Conservation (phyloP, 1,284 basidiomycete genomes). For the Mycena sp. region DNA sequence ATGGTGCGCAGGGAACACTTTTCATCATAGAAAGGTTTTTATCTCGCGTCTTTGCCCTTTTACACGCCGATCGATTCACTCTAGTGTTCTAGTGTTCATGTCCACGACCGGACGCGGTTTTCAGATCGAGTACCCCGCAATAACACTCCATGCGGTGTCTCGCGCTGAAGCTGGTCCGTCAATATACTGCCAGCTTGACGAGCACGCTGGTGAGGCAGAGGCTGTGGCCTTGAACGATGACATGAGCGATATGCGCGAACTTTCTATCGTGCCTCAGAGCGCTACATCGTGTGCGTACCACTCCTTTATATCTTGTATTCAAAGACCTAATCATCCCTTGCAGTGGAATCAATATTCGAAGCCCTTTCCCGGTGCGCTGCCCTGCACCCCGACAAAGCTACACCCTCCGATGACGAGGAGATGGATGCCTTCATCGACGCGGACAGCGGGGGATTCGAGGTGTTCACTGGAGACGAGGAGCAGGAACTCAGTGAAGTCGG, state of each 20-base stretch:
- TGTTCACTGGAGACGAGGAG: constrained; percentile 67
- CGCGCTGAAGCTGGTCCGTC: constrained; percentile 70
- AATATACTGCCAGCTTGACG: constrained; percentile 91
- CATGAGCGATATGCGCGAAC: constrained; percentile 72
- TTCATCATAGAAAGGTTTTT: constrained; percentile 84
- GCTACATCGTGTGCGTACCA: constrained; percentile 62
- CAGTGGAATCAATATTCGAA: constrained; percentile 90
- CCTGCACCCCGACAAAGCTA: constrained; percentile 82
- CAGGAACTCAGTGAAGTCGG: constrained; percentile 85
- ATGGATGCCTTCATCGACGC: constrained; percentile 66
- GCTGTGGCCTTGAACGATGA: constrained; percentile 51
- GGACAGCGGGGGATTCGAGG: constrained; percentile 60
- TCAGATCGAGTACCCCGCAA: constrained; percentile 82
- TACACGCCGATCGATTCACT: neutral
- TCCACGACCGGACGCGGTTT: constrained; percentile 75
- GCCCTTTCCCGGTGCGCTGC: constrained; percentile 90
- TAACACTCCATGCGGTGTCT: constrained; percentile 90
- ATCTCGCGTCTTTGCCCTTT: constrained; percentile 35
- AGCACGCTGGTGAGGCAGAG: constrained; percentile 45
- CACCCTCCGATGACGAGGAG: neutral
- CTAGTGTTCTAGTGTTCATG: constrained; percentile 81
- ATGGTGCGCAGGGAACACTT: constrained; percentile 67
- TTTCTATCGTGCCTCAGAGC: constrained; percentile 76
- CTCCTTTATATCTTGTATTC: constrained; percentile 10
- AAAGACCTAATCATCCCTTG: too few species aligned